Percentiles rank a stretch among this genome's conserved stretches.
Evolutionary conservation across 352 stramenopile species (phyloP).

Genomic region (Albugo laibachii): DNA sequence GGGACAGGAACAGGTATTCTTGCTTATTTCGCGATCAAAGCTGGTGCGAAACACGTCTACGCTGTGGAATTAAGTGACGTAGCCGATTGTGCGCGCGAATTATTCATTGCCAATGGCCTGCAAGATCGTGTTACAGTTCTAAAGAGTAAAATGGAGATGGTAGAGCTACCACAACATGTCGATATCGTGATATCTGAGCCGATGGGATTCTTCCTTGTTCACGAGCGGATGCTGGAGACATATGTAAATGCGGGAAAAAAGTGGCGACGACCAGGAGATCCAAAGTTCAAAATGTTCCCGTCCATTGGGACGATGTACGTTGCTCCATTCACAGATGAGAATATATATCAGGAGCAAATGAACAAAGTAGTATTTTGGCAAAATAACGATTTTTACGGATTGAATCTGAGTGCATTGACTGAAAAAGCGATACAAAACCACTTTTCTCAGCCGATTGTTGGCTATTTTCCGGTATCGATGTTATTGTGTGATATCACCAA

Average conservation of each 20-base stretch:
- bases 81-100: conserved; percentile 87
- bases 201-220: conserved; percentile 99
- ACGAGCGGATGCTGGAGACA: conserved; percentile 98
- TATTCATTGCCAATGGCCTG: conserved; percentile 91
- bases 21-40: conserved; percentile 94
- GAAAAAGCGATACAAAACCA: conserved; percentile 94
- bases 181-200: conserved; percentile 98
- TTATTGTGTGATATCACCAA: conserved; percentile 23
- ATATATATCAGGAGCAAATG: conserved; percentile 85
- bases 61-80: conserved; percentile 95
- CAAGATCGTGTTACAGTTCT: conserved; percentile 93
- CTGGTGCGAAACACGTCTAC: conserved; percentile 89
- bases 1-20: conserved; percentile 98
- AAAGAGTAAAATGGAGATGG: conserved; percentile 93
- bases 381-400: conserved; percentile 91
- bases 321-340: conserved; percentile 89
- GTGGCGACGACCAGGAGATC: conserved; percentile 75
- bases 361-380: conserved; percentile 87
- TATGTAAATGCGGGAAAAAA: conserved; percentile 89
- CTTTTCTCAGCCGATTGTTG: conserved; percentile 91
- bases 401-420: conserved; percentile 87
- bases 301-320: conserved; percentile 94
- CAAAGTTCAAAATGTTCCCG: conserved; percentile 89
- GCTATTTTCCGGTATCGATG: conserved; percentile 77
- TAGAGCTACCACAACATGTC: conserved; percentile 89